Conservation (phyloP, 2,329 filamentous ascomycete species). For the Fusarium vanettenii region DNA sequence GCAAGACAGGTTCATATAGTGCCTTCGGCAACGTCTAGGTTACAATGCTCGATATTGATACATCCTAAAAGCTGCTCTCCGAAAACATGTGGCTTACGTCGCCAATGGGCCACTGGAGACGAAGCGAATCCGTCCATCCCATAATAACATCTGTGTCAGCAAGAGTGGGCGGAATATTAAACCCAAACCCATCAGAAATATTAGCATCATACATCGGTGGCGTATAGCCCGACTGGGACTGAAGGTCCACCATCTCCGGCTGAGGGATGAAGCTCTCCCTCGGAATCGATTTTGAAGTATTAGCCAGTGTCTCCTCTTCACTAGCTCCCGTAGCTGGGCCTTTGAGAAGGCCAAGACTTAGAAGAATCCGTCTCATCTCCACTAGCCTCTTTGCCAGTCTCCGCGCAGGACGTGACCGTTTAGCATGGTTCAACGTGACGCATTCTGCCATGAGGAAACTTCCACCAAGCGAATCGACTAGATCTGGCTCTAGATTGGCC, state of each 20-base stretch:
- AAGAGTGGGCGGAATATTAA: neutral
- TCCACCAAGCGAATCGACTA: constrained; percentile 15
- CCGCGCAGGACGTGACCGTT: constrained; percentile 10
- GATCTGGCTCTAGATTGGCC: constrained; percentile 7
- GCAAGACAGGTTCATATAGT: neutral
- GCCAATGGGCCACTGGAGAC: constrained; percentile 25
- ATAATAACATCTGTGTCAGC: constrained; percentile 26
- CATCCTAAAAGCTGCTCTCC: constrained; percentile 21
- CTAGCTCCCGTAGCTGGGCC: neutral
- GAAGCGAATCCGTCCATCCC: constrained; percentile 24
- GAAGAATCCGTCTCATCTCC: constrained; percentile 20
- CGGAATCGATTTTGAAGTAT: neutral
- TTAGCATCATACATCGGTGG: neutral
- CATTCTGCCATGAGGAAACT: constrained; percentile 27
- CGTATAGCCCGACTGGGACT: neutral
- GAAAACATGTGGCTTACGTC: constrained; percentile 34
- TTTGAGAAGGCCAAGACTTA: constrained; percentile 14
- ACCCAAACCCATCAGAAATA: constrained; percentile 8
- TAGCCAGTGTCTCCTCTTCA: neutral
- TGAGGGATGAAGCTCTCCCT: neutral
- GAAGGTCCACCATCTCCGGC: neutral
- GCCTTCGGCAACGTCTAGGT: neutral
- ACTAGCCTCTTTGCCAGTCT: constrained; percentile 18
- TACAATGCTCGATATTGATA: neutral
- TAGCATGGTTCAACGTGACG: constrained; percentile 20